Evolutionary conservation across 148 eudicot species (phyloP).

Genomic region (Vaccinium darrowii): DNA sequence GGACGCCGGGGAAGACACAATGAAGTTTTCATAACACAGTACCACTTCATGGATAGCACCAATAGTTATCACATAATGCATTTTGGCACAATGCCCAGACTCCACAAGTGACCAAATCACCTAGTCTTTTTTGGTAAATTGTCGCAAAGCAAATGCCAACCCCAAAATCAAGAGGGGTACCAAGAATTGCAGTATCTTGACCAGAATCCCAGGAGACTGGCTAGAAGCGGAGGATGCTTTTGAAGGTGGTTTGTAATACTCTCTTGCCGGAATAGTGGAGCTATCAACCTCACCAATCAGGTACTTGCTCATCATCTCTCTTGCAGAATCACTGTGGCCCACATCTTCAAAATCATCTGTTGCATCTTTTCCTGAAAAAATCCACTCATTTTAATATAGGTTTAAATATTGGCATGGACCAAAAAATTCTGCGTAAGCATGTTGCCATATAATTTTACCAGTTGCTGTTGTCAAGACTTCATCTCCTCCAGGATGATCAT

Average conservation of each 20-base stretch:
- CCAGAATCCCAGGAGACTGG: constrained; percentile 17
- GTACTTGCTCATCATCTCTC: constrained; percentile 32
- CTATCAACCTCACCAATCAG: constrained; percentile 38
- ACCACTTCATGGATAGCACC: neutral
- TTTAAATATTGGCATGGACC: neutral
- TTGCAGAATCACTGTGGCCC: constrained; percentile 43
- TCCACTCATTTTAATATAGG: neutral
- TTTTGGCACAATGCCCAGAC: neutral
- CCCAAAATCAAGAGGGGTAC: constrained; percentile 40
- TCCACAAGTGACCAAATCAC: neutral
- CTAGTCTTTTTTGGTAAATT: constrained; percentile 27
- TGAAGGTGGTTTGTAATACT: constrained; percentile 18
- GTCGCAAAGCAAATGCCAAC: constrained; percentile 31
- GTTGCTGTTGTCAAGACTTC: constrained; percentile 40
- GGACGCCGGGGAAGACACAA: neutral
- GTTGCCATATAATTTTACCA: constrained; percentile 25
- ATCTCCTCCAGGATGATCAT: constrained; percentile 60
- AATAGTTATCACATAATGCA: neutral
- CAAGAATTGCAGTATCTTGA: constrained; percentile 26
- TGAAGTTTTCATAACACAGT: neutral
- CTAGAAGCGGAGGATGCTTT: constrained; percentile 15
- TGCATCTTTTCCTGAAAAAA: constrained; percentile 42
- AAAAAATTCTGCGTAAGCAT: neutral
- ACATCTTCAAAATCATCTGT: constrained; percentile 51
- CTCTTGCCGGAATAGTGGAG: constrained; percentile 33